Evolutionary conservation across 2,329 filamentous ascomycete genomes (phyloP), one percentile per base, ranked within the genome.

Genomic region (Sclerotinia trifoliorum): DNA sequence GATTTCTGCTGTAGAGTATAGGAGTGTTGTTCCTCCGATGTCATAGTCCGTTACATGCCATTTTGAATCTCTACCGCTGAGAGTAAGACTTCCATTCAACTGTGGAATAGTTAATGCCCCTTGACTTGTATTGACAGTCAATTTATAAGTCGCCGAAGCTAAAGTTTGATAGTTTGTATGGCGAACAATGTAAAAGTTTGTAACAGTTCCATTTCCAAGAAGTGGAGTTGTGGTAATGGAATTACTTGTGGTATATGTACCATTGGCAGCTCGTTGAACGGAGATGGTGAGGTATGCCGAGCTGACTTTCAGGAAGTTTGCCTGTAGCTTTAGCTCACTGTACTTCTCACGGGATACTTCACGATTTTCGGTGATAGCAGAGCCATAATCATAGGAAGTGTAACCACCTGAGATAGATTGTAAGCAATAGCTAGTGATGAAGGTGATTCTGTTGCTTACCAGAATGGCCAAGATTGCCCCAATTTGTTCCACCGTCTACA

Each of bases 401-500:
- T 88, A 88, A 3, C 84, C 87, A 15, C 87, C 88, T 13, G 15
- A 17, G 7, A 64, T 48, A 17, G 7, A 56, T 48, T 26, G 39
- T 68, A 17, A 64, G 66, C 39, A 49, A 49, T 19, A 42, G 17
- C 19, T 29, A 26, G 19, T 24, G 7, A 62, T 66, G n/a, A 10
- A 21, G 42, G 39, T 2, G 8, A 56, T 10, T 24, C 35, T 49
- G 4, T 21, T 24, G 15, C 66, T 70, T 68, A 71, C 70, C 70
- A 71, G 88, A 83, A 72, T 92, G 86, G 0, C 91, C 90, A 5
- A 92, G 78, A 70, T 93, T 94, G 0, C 91, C 91, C 92, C 91
- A 94, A 76, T 94, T 95, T 0, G 91, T 94, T 7, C 91, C 92
- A 19, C 92, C 92, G 72, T 84, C 74, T 75, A 26, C 10, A 10